Conservation (phyloP, 2,329 filamentous ascomycete genomes). For the Alternaria incomplexa region DNA sequence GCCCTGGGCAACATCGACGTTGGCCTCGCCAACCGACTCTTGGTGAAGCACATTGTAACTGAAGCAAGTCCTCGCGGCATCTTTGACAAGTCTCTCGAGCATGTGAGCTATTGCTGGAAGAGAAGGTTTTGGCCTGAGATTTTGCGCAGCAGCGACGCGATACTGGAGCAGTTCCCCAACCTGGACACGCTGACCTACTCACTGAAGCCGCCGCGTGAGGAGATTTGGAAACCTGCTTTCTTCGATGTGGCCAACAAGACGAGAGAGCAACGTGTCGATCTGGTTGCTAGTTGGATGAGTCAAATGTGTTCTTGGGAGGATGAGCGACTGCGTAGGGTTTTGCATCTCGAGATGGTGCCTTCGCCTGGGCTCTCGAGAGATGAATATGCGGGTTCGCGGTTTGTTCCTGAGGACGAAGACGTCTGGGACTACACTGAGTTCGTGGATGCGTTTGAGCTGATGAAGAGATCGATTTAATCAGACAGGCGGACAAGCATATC, state of each 20-base stretch:
- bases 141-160: conserved; percentile 15
- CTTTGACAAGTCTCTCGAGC: conserved; percentile 28
- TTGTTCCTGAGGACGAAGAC: conserved; percentile 27
- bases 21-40: conserved; percentile 9
- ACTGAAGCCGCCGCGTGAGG: conserved; percentile 25
- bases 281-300: conserved; percentile 36
- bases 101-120: conserved; percentile 37
- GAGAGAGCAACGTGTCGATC: conserved; percentile 31
- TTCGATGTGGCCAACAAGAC: conserved; percentile 31
- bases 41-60: conserved; percentile 30
- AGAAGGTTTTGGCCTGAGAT: conserved; percentile 38
- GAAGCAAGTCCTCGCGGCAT: conserved; percentile 30
- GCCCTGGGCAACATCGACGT: conserved; percentile 18
- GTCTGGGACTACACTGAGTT: conserved; percentile 37
- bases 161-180: conserved; percentile 31
- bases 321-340: conserved; percentile 26
- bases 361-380: conserved; percentile 13
- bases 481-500: background rate
- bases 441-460: conserved; percentile 27
- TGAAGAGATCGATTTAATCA: conserved; percentile 8
- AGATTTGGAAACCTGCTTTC: conserved; percentile 34
- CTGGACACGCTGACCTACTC: conserved; percentile 32
- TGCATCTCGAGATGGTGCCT: conserved; percentile 35
- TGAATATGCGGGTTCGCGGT: conserved; percentile 29
- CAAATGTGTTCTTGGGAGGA: conserved; percentile 26